Base-by-base conservation (phyloP, 2,329 filamentous ascomycete genomes). In the Cladosporium sp. region DNA sequence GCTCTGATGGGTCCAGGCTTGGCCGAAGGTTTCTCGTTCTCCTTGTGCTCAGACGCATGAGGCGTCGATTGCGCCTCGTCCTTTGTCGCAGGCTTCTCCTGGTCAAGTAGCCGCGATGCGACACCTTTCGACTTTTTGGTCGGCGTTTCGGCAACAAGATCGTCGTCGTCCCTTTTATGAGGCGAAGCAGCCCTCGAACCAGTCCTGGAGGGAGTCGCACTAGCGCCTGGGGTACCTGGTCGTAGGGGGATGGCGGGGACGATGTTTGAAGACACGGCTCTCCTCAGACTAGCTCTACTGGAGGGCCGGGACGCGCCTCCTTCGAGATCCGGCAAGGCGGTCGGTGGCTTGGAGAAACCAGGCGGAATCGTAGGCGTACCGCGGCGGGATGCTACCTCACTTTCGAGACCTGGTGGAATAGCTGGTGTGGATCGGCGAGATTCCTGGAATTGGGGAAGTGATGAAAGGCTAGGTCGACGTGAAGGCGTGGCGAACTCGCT, bases 351-450 rank as follows among this genome's bases (percentile, higher is more conserved):
- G 15, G 74, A 69, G 30, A 80, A 74, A 4, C 77, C 77, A 17
- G 78, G 78, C 12, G 78, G 78, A 28, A 80, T 71, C 1, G 74
- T 73, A 1, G 77, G 77, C 9, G 77, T 79, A 14, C 75, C 69
- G 22, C 74, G 72, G 37, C 75, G 72, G 51, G 72, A 72, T 36
- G 63, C 64, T n/a, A 64, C 19, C 45, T 67, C 63, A 12, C 59
- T 63, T 61, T 72, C 70, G 56, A 74, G 68, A n/a, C 71, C 71
- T 9, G 72, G 72, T 12, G 71, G 71, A 9, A 73, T 65, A 14
- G 71, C 67, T 7, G 72, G 71, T 25, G 72, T 73, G 3, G 70
- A 69, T 43, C 64, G 63, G 8, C 71, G 65, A 25, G 66, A 69
- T 40, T 69, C 66, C 20, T 67, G 63, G 25, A 68, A 64, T n/a